Evolutionary conservation across 768 basidiomycete species (phyloP).

Genomic region (Leucosporidium yakuticum): DNA sequence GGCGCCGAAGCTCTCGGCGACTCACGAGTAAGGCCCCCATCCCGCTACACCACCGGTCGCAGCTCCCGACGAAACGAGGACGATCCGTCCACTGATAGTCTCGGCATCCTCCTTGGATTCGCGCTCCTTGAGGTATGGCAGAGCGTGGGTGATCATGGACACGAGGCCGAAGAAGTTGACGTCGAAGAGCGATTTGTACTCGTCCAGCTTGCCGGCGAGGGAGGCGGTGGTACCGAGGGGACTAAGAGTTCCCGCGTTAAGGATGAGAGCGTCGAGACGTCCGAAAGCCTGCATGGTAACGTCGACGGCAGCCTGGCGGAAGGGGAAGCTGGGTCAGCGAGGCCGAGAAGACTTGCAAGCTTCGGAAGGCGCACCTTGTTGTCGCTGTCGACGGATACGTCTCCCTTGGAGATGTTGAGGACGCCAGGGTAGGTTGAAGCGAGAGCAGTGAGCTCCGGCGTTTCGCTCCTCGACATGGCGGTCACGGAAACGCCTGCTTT

Average conservation of each 20-base stretch:
- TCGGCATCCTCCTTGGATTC: conserved; percentile 32
- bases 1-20: not conserved
- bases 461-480: conserved; percentile 64
- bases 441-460: conserved; percentile 60
- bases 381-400: conserved; percentile 51
- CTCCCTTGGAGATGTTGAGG: conserved; percentile 60
- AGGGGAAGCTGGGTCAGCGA: conserved; percentile 41
- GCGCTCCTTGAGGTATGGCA: conserved; percentile 65
- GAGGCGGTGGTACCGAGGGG: conserved; percentile 63
- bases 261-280: conserved; percentile 60
- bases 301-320: conserved; percentile 49
- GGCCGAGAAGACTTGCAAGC: conserved; percentile 50
- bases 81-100: conserved; percentile 48
- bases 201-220: conserved; percentile 31
- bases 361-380: conserved; percentile 25
- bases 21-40: conserved; percentile 54
- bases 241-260: conserved; percentile 76
- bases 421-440: conserved; percentile 43
- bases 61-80: conserved; percentile 82
- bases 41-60: conserved; percentile 60
- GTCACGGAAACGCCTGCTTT: conserved; percentile 61
- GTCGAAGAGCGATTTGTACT: conserved; percentile 52
- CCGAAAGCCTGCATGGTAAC: conserved; percentile 55
- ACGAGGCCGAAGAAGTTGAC: conserved; percentile 83
- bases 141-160: conserved; percentile 58